These are phyloP conservation scores for Pascua sp. DNA, from an alignment of 1,284 basidiomycete genomes.

Conservation along the genomic window DNA sequence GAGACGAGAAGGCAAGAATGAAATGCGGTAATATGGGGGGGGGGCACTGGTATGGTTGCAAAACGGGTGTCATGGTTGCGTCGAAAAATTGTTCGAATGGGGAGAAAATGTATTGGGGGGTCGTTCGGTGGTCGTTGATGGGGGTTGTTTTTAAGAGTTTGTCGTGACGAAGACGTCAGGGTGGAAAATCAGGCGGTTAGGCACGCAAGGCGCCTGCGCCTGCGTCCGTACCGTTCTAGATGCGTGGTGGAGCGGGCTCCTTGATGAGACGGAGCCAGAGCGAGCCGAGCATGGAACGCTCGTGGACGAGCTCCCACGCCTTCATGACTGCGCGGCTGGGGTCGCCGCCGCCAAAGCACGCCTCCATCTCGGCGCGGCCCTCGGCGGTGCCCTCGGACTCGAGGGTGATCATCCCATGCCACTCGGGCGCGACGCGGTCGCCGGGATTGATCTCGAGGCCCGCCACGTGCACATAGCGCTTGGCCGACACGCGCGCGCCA, in stretches of 20 bases:
- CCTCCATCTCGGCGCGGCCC: slow-evolving; percentile 37
- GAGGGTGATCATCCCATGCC: slow-evolving; percentile 46
- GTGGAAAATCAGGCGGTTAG: too few species aligned
- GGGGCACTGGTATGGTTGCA: too few species aligned
- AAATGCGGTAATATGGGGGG: too few species aligned
- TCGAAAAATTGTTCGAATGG: not conserved
- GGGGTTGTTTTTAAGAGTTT: not conserved
- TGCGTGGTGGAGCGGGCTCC: slow-evolving; percentile 6
- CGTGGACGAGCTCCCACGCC: slow-evolving; percentile 47
- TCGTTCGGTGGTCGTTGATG: too few species aligned
- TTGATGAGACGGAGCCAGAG: slow-evolving; percentile 44
- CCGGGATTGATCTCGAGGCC: slow-evolving; percentile 39
- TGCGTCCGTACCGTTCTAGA: too few species aligned
- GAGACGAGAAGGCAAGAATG: too few species aligned
- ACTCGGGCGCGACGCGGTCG: slow-evolving; percentile 35
- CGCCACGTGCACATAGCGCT: slow-evolving; percentile 49
- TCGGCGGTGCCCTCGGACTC: slow-evolving; percentile 50
- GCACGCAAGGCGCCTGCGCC: too few species aligned
- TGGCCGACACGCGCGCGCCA: slow-evolving; percentile 45
- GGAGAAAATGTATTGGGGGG: not conserved
- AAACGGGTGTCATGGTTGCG: not conserved
- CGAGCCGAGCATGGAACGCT: slow-evolving; percentile 45
- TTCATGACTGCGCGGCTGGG: slow-evolving; percentile 25
- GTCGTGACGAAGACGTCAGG: not conserved
- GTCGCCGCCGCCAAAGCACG: slow-evolving; percentile 31